phyloP scores from a whole-genome alignment of 352 stramenopile genomes.

The Phytophthora litchii region DNA sequence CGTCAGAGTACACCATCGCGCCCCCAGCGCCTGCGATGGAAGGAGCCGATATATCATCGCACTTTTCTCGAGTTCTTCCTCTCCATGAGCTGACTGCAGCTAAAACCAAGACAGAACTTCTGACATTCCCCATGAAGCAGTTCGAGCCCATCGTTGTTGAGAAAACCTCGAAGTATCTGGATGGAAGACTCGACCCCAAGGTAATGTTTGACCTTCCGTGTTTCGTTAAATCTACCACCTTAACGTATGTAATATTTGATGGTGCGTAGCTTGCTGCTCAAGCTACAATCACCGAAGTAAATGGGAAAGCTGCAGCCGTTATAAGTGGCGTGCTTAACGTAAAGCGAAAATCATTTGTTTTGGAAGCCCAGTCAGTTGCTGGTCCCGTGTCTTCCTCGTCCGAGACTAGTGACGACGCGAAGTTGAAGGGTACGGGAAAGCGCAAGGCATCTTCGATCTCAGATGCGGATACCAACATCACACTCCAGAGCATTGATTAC shows the following conservation, averaged over 20 bases:
- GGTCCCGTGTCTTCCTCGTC: conserved; percentile 1
- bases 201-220: conserved; percentile 27
- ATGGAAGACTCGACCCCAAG: conserved; percentile 74
- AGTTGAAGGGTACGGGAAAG: conserved; percentile 36
- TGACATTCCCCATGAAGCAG: conserved; percentile 72
- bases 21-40: conserved; percentile 17
- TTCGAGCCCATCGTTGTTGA: conserved; percentile 77
- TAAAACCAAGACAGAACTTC: conserved; percentile 73
- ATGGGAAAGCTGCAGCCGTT: conserved; percentile 67
- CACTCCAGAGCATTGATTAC: conserved; percentile 54
- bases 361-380: conserved; percentile 37
- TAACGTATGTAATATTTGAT: background rate
- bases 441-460: conserved; percentile 29
- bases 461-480: conserved; percentile 19
- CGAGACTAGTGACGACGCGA: conserved; percentile 19
- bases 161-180: conserved; percentile 85
- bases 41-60: conserved; percentile 47
- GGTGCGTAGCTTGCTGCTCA: conserved; percentile 53
- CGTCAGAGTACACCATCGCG: conserved; percentile 59
- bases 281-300: conserved; percentile 68
- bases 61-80: conserved; percentile 75
- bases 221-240: too few species aligned
- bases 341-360: conserved; percentile 64
- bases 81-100: conserved; percentile 72
- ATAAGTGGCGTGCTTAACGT: conserved; percentile 64